Base-by-base conservation (phyloP, 768 basidiomycete genomes). In the Termitomyces sp. region DNA sequence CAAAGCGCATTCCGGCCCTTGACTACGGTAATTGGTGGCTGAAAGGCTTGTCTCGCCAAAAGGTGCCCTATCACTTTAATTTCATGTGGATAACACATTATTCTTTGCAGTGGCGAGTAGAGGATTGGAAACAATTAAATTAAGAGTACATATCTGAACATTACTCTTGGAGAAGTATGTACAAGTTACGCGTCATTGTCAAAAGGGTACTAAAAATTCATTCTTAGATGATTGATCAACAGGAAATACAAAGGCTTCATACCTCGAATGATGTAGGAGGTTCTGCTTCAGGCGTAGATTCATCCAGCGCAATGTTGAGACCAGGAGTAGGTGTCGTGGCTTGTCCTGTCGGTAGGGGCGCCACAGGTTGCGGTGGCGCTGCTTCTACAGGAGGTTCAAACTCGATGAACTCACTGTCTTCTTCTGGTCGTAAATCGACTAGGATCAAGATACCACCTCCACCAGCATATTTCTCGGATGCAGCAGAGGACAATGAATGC, bases 361-460 rank as follows among this genome's bases (percentile, higher is more conserved):
- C 67, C 18, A 68, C 57, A 34, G 74, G 61, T 9, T 62, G 67
- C 30, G 67, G 69, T 13, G 65, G 64, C 34, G 66, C 67, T 9
- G 63, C 64, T 22, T 67, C 65, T 30, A 69, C 68, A 22, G 74
- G 72, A 14, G 80, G 72, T 53, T 77, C 76, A 52, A 83, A 73
- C 56, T 84, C 83, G 56, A 98, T 87, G 68, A 88, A 88, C 67
- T 94, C 90, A 5, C 81, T 82, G 58, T 83, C 82, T 56, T 88
- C 88, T 26, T 81, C 82, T 10, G 91, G 87, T 62, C 78, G 81
- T 46, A 80, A 79, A 72, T 97, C 95, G 37, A 81, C 74, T 57
- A 99, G 71, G 60, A 99, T 82, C 55, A 99, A 68, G 62, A 98
- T 95, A 4, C 95, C 95, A 45, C 91, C 91, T 20, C 93, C 94